Conservation (phyloP, 176 grass and related monocot genomes). For the Musa itinerans region DNA sequence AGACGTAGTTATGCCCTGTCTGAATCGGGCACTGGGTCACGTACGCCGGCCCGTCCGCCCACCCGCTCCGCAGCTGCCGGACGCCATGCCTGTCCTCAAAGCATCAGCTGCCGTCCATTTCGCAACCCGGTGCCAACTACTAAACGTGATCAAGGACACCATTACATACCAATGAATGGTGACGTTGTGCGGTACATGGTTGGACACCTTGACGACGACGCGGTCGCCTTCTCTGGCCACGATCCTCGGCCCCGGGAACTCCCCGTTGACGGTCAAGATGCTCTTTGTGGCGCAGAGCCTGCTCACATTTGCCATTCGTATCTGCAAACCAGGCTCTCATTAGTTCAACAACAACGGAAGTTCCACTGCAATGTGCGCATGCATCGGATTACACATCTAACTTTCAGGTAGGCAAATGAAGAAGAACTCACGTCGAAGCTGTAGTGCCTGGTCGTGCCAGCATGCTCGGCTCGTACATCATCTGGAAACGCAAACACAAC, state of each 20-base stretch:
- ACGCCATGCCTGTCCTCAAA: constrained; percentile 44
- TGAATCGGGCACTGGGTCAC: constrained; percentile 82
- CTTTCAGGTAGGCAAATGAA: background rate
- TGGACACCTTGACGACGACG: constrained; percentile 50
- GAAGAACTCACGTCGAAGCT: constrained; percentile 1
- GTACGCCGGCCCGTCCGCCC: constrained; percentile 68
- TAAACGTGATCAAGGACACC: no score
- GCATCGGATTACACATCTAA: no score
- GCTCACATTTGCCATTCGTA: constrained; percentile 48
- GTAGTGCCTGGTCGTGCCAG: constrained; percentile 7
- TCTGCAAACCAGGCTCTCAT: constrained; percentile 15
- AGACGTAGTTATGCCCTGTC: constrained; percentile 46
- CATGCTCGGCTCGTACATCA: background rate
- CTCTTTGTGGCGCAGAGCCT: constrained; percentile 59
- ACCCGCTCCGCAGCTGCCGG: constrained; percentile 54
- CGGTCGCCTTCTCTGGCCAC: constrained; percentile 58
- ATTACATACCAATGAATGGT: constrained; percentile 53
- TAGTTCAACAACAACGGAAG: no score
- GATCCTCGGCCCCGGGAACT: constrained; percentile 54
- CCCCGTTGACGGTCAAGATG: constrained; percentile 78
- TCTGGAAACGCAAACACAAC: background rate
- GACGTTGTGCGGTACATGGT: constrained; percentile 57
- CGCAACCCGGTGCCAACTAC: no score
- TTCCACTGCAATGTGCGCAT: no score
- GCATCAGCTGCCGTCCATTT: no score